phyloP scores from a whole-genome alignment of 2,329 filamentous ascomycete species.

The Cordyceps tenuipes region DNA sequence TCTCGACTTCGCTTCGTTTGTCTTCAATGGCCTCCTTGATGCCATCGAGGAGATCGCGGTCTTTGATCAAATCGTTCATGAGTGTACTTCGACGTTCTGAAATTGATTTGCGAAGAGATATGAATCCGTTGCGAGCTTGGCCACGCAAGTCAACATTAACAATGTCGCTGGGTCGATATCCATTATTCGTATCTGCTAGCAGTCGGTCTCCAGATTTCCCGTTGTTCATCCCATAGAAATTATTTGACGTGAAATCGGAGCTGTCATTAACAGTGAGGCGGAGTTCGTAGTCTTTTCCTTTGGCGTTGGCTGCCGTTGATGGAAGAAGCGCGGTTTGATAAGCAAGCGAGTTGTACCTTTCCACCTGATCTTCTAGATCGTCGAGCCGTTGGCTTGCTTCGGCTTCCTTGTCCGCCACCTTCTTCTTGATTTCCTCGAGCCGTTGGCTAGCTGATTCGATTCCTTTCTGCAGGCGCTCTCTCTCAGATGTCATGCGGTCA shows the following conservation, averaged over 20 bases:
- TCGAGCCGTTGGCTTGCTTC: slow-evolving; percentile 81
- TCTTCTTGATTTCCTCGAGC: slow-evolving; percentile 77
- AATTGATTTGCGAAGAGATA: slow-evolving; percentile 76
- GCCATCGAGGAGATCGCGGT: slow-evolving; percentile 85
- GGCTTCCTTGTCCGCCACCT: slow-evolving; percentile 76
- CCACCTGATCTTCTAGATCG: slow-evolving; percentile 82
- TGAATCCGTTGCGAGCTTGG: slow-evolving; percentile 68
- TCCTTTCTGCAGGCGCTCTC: slow-evolving; percentile 83
- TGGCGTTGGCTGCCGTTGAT: slow-evolving; percentile 72
- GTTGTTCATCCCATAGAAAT: slow-evolving; percentile 35
- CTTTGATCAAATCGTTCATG: slow-evolving; percentile 87
- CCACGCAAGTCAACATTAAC: slow-evolving; percentile 84
- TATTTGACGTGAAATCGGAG: slow-evolving; percentile 65
- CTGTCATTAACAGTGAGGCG: slow-evolving; percentile 70
- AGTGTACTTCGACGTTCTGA: slow-evolving; percentile 77
- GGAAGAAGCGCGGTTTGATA: slow-evolving; percentile 93
- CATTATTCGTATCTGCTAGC: slow-evolving; percentile 70
- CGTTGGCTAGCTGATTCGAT: slow-evolving; percentile 68
- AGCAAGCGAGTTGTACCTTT: slow-evolving; percentile 86
- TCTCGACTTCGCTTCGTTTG: slow-evolving; percentile 86
- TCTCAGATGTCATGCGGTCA: slow-evolving; percentile 94
- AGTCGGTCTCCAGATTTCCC: slow-evolving; percentile 52
- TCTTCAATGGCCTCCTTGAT: slow-evolving; percentile 97
- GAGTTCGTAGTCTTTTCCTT: slow-evolving; percentile 78
- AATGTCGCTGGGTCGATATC: slow-evolving; percentile 83